Conservation (phyloP, 2,329 filamentous ascomycete genomes). For the Metarhizium robertsii region DNA sequence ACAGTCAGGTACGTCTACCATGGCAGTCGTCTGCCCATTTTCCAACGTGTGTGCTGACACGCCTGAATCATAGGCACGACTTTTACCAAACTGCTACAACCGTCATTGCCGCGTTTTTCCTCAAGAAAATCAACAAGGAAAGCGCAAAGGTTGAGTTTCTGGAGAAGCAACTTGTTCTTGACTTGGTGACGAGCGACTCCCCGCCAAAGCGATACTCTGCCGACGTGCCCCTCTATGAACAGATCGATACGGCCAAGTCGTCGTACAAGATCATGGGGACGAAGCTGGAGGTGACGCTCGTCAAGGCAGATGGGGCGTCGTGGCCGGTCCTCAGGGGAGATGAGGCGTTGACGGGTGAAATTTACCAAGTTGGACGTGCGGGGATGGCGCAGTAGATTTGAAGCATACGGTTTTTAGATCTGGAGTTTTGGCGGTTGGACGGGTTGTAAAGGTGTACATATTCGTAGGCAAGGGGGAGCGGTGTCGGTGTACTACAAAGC, state of each 20-base stretch:
- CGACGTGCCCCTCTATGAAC: conserved; percentile 64
- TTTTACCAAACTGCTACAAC: conserved; percentile 86
- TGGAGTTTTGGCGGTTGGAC: not conserved
- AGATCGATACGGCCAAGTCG: conserved; percentile 67
- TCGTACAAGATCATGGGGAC: conserved; percentile 77
- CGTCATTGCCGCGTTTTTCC: conserved; percentile 85
- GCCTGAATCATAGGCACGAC: conserved; percentile 46
- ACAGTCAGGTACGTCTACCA: conserved; percentile 55
- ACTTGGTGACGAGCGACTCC: conserved; percentile 76
- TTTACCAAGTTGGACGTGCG: conserved; percentile 81
- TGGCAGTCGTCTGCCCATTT: not conserved
- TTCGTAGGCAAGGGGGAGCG: not conserved
- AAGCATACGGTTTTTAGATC: not conserved
- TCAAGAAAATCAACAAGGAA: conserved; percentile 92
- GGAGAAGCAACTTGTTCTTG: conserved; percentile 55
- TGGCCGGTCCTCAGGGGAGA: conserved; percentile 82
- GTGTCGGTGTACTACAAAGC: not conserved
- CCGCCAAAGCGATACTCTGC: conserved; percentile 69
- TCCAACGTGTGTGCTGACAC: not conserved
- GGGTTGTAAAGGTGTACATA: not conserved
- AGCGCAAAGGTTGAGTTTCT: conserved; percentile 64
- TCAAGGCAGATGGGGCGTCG: conserved; percentile 61
- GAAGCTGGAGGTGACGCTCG: conserved; percentile 74
- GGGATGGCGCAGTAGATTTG: conserved; percentile 28
- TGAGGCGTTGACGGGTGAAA: conserved; percentile 60